Evolutionary conservation across 129 eudicot species (phyloP).

Genomic region (Tanacetum coccineum): DNA sequence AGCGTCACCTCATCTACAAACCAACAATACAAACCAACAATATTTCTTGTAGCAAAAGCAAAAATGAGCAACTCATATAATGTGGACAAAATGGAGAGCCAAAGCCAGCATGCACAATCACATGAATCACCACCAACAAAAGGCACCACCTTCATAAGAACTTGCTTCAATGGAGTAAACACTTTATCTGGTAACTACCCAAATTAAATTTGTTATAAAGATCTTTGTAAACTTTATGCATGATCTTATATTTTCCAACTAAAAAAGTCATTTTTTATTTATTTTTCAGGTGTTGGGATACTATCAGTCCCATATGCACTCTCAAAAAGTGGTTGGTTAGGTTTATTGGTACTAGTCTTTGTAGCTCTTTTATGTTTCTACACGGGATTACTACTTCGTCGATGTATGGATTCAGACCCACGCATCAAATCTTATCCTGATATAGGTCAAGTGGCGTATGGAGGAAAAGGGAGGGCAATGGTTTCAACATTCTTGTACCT

Average conservation of each 20-base stretch:
- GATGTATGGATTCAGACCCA: slow-evolving; percentile 51
- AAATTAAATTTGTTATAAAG: background rate
- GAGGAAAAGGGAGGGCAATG: slow-evolving; percentile 43
- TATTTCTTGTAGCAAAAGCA: slow-evolving; percentile 17
- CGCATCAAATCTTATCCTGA: slow-evolving; percentile 53
- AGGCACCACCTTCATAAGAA: slow-evolving; percentile 57
- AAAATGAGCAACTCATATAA: slow-evolving; percentile 30
- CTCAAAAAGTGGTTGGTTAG: slow-evolving; percentile 61
- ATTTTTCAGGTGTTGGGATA: slow-evolving; percentile 44
- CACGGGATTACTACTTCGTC: slow-evolving; percentile 47
- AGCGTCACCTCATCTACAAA: slow-evolving; percentile 14
- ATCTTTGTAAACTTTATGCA: slow-evolving; percentile 2
- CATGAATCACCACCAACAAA: slow-evolving; percentile 28
- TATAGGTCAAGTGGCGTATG: slow-evolving; percentile 62
- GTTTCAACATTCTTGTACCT: slow-evolving; percentile 54
- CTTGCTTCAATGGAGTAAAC: slow-evolving; percentile 66
- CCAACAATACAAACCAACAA: no score
- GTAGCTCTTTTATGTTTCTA: slow-evolving; percentile 51
- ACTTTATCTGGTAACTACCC: slow-evolving; percentile 45
- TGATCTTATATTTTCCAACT: slow-evolving; percentile 19
- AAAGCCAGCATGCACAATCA: slow-evolving; percentile 30
- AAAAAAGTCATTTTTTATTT: background rate
- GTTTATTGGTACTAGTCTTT: slow-evolving; percentile 35
- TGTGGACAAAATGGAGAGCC: slow-evolving; percentile 39
- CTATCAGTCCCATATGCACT: slow-evolving; percentile 55